These are phyloP conservation scores for Ailanthus altissimus DNA, from an alignment of 345 rosid species.

Conservation along the genomic window DNA sequence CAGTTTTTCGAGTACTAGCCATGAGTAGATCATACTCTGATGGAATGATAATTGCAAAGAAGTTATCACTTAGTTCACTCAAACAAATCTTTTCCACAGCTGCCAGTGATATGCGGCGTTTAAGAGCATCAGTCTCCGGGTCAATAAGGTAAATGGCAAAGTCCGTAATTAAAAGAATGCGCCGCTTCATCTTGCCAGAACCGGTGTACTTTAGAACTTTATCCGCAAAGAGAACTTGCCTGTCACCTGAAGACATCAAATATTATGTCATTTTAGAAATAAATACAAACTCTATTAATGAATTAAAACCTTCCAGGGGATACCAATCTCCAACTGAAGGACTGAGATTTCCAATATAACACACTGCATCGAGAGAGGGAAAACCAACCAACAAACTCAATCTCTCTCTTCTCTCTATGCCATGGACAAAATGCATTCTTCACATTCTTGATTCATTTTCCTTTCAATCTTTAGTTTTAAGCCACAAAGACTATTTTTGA, in stretches of 20 bases:
- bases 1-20: slow-evolving; percentile 91
- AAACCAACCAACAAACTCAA: not conserved
- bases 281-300: not conserved
- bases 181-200: slow-evolving; percentile 83
- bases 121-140: slow-evolving; percentile 73
- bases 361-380: not conserved
- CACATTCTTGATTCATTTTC: not conserved
- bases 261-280: not conserved
- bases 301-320: not conserved
- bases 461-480: not conserved
- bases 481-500: not conserved
- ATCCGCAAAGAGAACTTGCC: slow-evolving; percentile 75
- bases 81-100: slow-evolving; percentile 81
- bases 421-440: not conserved
- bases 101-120: slow-evolving; percentile 73
- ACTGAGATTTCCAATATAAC: not conserved
- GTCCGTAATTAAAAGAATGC: slow-evolving; percentile 71
- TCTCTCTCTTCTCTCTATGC: not conserved
- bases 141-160: slow-evolving; percentile 81
- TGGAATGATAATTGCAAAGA: slow-evolving; percentile 80
- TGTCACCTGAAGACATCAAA: slow-evolving; percentile 56
- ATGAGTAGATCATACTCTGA: slow-evolving; percentile 91
- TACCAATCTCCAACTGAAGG: not conserved
- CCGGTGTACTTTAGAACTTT: slow-evolving; percentile 86
- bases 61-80: slow-evolving; percentile 85